Evolutionary conservation across 176 grass and related monocot species (phyloP).

Genomic region (Oryza glumipatula): DNA sequence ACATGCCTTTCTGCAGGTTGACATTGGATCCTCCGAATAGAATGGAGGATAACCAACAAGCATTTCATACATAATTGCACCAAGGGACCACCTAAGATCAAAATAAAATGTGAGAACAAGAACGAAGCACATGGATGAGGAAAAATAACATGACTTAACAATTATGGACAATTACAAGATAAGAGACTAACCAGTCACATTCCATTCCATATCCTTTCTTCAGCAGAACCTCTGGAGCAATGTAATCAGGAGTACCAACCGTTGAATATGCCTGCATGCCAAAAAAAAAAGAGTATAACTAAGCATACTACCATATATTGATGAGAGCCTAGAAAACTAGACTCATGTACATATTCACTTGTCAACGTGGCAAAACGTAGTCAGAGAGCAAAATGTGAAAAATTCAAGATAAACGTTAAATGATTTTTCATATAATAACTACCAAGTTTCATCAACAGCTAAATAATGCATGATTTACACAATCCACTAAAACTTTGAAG

Average conservation of each 20-base stretch:
- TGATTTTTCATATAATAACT: conserved; percentile 17
- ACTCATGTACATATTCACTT: not conserved
- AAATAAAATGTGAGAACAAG: conserved; percentile 48
- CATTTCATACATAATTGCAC: conserved; percentile 99
- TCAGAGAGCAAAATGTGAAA: not conserved
- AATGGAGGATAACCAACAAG: conserved; percentile 98
- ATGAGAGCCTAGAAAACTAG: not conserved
- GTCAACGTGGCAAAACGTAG: not conserved
- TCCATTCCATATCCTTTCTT: conserved; percentile 99
- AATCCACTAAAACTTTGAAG: conserved; percentile 24
- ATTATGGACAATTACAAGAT: conserved; percentile 38
- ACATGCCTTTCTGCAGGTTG: conserved; percentile 91
- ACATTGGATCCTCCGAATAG: conserved; percentile 99
- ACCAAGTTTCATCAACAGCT: not conserved
- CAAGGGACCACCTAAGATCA: conserved; percentile 93
- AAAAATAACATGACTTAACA: conserved; percentile 11
- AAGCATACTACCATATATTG: not conserved
- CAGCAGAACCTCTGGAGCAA: conserved; percentile 95
- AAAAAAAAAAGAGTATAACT: conserved; percentile 27
- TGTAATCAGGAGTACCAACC: conserved; percentile 98
- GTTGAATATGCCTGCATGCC: conserved; percentile 86
- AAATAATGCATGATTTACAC: conserved; percentile 27
- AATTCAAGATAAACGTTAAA: not conserved
- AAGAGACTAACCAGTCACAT: conserved; percentile 84
- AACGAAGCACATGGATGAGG: conserved; percentile 30